These are phyloP conservation scores for Fusarium buxicola DNA, from an alignment of 2,329 filamentous ascomycete genomes.

Conservation along the genomic window DNA sequence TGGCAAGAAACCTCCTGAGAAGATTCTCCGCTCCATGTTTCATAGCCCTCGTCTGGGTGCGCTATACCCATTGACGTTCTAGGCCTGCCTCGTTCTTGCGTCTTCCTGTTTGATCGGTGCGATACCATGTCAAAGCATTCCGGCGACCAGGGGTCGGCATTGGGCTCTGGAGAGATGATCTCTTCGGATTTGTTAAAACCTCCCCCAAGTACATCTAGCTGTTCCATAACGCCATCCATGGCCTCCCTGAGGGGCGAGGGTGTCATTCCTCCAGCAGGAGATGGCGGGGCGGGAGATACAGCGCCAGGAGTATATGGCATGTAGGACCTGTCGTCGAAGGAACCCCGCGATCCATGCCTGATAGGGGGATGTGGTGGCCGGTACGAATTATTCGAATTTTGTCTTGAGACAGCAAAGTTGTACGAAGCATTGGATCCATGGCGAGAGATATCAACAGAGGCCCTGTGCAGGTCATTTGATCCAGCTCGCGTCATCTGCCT, in stretches of 20 bases:
- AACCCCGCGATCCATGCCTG: slow-evolving; percentile 38
- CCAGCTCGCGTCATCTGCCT: slow-evolving; percentile 67
- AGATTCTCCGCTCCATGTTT: slow-evolving; percentile 67
- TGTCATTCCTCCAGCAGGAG: slow-evolving; percentile 76
- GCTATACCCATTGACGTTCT: slow-evolving; percentile 81
- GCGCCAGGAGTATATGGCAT: slow-evolving; percentile 62
- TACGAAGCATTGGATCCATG: slow-evolving; percentile 53
- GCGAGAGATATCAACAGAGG: slow-evolving; percentile 48
- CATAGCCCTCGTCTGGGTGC: slow-evolving; percentile 69
- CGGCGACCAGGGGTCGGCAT: slow-evolving; percentile 86
- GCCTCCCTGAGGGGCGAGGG: slow-evolving; percentile 93
- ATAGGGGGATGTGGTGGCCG: slow-evolving; percentile 35
- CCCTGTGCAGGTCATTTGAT: slow-evolving; percentile 54
- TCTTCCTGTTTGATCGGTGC: slow-evolving; percentile 43
- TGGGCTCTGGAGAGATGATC: slow-evolving; percentile 65
- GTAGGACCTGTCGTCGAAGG: slow-evolving; percentile 51
- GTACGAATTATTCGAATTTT: slow-evolving; percentile 56
- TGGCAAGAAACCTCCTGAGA: slow-evolving; percentile 61
- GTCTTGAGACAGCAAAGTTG: slow-evolving; percentile 48
- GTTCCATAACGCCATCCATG: slow-evolving; percentile 98
- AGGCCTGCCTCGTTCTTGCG: slow-evolving; percentile 56
- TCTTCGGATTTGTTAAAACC: slow-evolving; percentile 63
- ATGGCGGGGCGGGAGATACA: slow-evolving; percentile 74
- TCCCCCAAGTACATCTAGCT: slow-evolving; percentile 80
- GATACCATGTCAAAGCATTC: slow-evolving; percentile 78